Conservation (phyloP, 306 rosid genomes). For the Delonix regia region DNA sequence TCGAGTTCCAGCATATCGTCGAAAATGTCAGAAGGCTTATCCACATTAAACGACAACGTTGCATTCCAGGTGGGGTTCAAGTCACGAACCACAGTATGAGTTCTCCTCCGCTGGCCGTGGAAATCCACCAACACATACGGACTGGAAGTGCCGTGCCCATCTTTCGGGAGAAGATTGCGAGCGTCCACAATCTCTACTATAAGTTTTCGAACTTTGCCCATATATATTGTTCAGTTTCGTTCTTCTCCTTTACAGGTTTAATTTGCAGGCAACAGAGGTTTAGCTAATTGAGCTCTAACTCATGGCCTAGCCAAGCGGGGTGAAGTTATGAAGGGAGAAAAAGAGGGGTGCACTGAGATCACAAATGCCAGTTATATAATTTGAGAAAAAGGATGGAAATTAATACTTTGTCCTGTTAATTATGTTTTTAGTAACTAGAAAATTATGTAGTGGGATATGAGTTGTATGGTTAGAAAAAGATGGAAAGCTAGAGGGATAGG, state of each 20-base stretch:
- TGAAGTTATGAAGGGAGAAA: slow-evolving; percentile 5
- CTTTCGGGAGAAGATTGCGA: slow-evolving; percentile 73
- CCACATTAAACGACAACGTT: slow-evolving; percentile 65
- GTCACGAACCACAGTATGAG: slow-evolving; percentile 52
- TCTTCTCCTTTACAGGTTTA: not conserved
- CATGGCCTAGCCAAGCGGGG: slow-evolving; percentile 3
- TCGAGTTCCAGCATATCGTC: slow-evolving; percentile 72
- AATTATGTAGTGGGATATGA: slow-evolving; percentile 32
- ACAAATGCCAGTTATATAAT: slow-evolving; percentile 23
- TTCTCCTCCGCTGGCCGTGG: slow-evolving; percentile 70
- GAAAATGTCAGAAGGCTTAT: slow-evolving; percentile 55
- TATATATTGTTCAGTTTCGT: not conserved
- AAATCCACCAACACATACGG: slow-evolving; percentile 73
- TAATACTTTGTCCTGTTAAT: not conserved
- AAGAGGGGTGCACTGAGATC: slow-evolving; percentile 24
- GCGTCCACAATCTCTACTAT: slow-evolving; percentile 85
- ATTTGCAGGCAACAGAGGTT: not conserved
- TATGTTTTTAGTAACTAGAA: not conserved
- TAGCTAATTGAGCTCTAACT: not conserved
- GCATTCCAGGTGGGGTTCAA: slow-evolving; percentile 83
- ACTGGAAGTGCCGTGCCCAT: slow-evolving; percentile 80
- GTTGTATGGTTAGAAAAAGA: slow-evolving; percentile 31
- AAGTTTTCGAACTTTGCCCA: slow-evolving; percentile 57
- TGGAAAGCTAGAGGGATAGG: slow-evolving; percentile 15
- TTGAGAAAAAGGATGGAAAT: not conserved